Evolutionary conservation across 768 basidiomycete species (phyloP), one percentile per base, ranked within the genome.

Genomic region (Boletus reticuloceps): DNA sequence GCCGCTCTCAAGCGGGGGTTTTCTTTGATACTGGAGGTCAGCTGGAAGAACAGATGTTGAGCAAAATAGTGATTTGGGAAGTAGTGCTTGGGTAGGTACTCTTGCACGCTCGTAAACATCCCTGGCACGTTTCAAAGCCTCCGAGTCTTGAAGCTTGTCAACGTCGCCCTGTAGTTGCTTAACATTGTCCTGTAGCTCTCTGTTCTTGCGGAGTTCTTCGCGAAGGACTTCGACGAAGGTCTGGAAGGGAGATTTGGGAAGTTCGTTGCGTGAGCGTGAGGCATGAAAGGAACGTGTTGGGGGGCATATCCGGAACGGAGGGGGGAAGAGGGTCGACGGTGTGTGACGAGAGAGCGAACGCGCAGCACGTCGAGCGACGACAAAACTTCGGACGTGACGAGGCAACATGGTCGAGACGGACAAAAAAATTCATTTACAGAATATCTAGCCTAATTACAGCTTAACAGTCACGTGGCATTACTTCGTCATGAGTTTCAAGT

Each of bases 91-190:
- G 51, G 50, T 50, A 80, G 84, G 58, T 67, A 98, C 95, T 74
- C 96, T 82, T 9, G 96, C 94, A 57, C 89, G 84, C 75, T 98
- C 96, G 74, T 98, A 98, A 55, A 91, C 85, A 48, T 91, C 94
- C 69, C 82, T 83, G 2, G 94, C 94, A 64, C 81, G 82, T 76
- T 91, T 93, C 93, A 99, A 88, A 14, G 94, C 89, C 68, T 96
- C 94, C 51, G 92, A 94, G 70, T 98, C 97, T 77, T 98, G 95
- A 47, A 98, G 74, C 75, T 97, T 97, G 75, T 93, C 91, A 37
- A 97, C 96, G 71, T 98, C 94, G 58, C 97, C 97, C 74, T 96
- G 93, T 17, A 99, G 80, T 74, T 97, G 93, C 76, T 94, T 95
- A 46, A 98, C 89, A 73, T 96, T 96, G 34, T 98, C 95, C 75